phyloP scores from a whole-genome alignment of 139 green algal genomes.

The Bryopsis sp. region DNA sequence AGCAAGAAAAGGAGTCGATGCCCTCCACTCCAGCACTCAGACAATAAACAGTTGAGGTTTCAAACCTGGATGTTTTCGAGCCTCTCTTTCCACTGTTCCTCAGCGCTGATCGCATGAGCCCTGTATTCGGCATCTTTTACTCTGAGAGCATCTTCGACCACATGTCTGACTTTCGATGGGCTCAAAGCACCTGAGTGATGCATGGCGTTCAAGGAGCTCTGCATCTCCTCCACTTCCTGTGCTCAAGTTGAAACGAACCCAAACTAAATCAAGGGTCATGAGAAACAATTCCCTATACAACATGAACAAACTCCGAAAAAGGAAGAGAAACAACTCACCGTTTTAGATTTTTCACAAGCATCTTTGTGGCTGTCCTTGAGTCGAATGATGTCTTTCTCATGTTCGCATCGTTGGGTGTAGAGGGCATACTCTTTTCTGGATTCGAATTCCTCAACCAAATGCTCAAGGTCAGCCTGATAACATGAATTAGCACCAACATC shows the following conservation, averaged over 20 bases:
- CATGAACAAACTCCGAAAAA: neutral
- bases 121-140: neutral
- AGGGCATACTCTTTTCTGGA: neutral
- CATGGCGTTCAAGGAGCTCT: neutral
- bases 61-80: neutral
- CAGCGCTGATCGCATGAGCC: neutral
- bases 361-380: neutral
- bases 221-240: neutral
- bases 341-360: neutral
- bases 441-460: neutral
- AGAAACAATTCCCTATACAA: neutral
- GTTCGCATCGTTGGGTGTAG: neutral
- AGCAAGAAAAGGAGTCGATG: too few relatives aligned
- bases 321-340: neutral
- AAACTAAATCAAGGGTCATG: neutral
- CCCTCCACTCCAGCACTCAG: too few relatives aligned
- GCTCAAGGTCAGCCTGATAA: neutral
- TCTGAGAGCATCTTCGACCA: neutral
- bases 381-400: conserved; percentile 5
- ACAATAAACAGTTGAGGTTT: too few relatives aligned
- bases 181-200: neutral
- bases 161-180: neutral
- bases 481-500: neutral
- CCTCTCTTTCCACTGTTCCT: neutral
- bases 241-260: neutral